Percentiles rank a stretch among this genome's conserved stretches.
Evolutionary conservation across 768 basidiomycete species (phyloP).

Genomic region (Leccinum olivaceopallidum): DNA sequence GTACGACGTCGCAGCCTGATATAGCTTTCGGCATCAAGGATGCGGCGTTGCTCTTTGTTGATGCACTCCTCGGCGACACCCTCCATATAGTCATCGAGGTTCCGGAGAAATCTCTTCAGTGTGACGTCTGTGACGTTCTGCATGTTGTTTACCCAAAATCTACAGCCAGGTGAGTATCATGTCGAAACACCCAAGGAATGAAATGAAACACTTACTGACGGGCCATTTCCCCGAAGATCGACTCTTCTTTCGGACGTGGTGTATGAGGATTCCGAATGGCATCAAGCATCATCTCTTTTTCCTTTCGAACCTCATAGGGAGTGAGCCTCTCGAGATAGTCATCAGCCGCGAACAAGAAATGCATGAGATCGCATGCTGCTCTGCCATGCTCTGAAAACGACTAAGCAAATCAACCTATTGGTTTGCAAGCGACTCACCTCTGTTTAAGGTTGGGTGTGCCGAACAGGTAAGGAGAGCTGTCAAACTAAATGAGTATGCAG

Average conservation of each 20-base stretch:
- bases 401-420: not conserved
- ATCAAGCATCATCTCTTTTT: not conserved
- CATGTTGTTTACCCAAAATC: not conserved
- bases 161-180: not conserved
- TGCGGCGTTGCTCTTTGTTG: not conserved
- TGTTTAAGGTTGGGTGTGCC: not conserved
- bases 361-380: not conserved
- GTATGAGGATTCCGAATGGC: not conserved
- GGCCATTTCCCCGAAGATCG: not conserved
- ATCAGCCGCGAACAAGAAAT: not conserved
- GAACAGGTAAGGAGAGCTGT: not conserved
- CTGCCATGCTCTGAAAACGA: not conserved
- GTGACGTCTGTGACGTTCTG: not conserved
- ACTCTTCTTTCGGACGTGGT: not conserved
- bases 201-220: not conserved
- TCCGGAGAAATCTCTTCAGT: not conserved
- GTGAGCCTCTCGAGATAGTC: not conserved
- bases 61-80: not conserved
- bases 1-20: not conserved
- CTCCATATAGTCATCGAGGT: not conserved
- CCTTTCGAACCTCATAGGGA: not conserved
- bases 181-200: not conserved
- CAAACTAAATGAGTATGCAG: not conserved
- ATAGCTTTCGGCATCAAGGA: not conserved
- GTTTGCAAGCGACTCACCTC: not conserved